Evolutionary conservation across 331 rosid genomes (phyloP).

Genomic region (Rosa hybrid): DNA sequence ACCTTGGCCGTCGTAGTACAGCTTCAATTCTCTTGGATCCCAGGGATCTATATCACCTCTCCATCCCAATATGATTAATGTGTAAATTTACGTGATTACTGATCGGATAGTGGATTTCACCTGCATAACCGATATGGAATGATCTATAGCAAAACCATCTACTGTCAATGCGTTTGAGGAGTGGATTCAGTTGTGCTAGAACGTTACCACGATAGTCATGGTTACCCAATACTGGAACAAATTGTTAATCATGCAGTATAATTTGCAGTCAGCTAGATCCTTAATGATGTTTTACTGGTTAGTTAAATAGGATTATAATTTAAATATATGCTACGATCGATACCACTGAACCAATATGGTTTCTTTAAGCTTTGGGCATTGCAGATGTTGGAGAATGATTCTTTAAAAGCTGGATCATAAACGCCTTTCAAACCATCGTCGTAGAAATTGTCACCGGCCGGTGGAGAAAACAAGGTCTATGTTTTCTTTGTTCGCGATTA

Average conservation of each 20-base stretch:
- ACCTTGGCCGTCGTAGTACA: constrained; percentile 85
- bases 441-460: constrained; percentile 87
- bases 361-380: constrained; percentile 66
- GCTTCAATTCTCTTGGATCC: constrained; percentile 55
- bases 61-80: constrained; percentile 33
- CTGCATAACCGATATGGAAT: constrained; percentile 44
- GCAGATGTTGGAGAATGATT: constrained; percentile 59
- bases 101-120: constrained; percentile 25
- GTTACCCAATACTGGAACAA: constrained; percentile 68
- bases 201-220: constrained; percentile 84
- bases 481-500: constrained; percentile 48
- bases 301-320: neutral
- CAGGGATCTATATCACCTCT: constrained; percentile 46
- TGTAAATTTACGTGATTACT: neutral
- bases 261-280: neutral
- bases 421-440: constrained; percentile 57
- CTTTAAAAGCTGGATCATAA: constrained; percentile 58
- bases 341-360: constrained; percentile 67
- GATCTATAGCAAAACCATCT: constrained; percentile 69
- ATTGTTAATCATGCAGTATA: neutral
- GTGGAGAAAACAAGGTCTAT: constrained; percentile 66
- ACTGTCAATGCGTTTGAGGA: constrained; percentile 29
- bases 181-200: constrained; percentile 58
- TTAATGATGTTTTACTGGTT: neutral
- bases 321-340: no score